phyloP scores from a whole-genome alignment of 2,329 filamentous ascomycete species.

The Trichothecium roseum region DNA sequence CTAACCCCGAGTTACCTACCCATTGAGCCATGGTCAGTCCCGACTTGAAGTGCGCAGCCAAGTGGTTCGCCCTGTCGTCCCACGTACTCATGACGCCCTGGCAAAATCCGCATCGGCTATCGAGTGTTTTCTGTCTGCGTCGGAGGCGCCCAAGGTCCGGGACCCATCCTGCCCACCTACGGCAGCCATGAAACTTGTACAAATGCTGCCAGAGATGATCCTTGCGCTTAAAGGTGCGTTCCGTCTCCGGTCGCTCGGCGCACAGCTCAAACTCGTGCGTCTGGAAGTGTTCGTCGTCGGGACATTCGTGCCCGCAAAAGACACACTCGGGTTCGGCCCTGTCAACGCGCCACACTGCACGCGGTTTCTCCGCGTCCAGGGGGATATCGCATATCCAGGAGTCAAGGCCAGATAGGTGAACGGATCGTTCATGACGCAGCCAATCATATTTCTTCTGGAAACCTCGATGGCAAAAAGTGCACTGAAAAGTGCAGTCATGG shows the following conservation, averaged over 20 bases:
- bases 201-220: constrained; percentile 30
- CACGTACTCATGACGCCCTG: constrained; percentile 13
- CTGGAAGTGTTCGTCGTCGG: constrained; percentile 23
- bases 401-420: constrained; percentile 31
- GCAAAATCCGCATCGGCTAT: constrained; percentile 20
- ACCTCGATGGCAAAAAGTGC: constrained; percentile 3
- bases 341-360: constrained; percentile 37
- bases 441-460: constrained; percentile 7
- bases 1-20: too few relatives aligned
- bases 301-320: constrained; percentile 24
- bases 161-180: constrained; percentile 38
- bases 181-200: constrained; percentile 32
- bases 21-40: constrained; percentile 15
- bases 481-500: not conserved
- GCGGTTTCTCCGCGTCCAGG: constrained; percentile 20
- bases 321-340: constrained; percentile 29
- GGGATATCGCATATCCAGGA: constrained; percentile 40
- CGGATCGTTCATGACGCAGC: constrained; percentile 36
- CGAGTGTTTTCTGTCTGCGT: constrained; percentile 15
- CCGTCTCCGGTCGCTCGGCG: constrained; percentile 31
- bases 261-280: constrained; percentile 36
- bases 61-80: constrained; percentile 16
- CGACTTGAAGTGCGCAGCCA: constrained; percentile 17
- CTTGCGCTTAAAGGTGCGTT: constrained; percentile 31
- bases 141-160: constrained; percentile 22